Conservation (phyloP, 2,329 filamentous ascomycete species). For the Massarina eburnea region DNA sequence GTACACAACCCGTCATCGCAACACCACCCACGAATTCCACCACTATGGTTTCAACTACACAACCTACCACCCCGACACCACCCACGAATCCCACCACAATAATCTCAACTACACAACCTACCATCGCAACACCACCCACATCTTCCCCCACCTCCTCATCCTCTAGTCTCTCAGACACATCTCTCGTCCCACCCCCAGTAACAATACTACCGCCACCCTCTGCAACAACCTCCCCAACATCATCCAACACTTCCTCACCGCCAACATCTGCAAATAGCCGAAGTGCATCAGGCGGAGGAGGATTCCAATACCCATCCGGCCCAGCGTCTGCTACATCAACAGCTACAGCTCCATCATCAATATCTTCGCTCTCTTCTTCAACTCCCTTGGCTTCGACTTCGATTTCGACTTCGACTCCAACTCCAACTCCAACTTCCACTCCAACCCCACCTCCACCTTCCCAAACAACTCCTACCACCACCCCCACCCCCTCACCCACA, state of each 20-base stretch:
- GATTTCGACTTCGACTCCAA: not conserved
- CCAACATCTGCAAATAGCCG: not conserved
- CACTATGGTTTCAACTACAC: conserved; percentile 1
- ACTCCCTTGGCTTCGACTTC: not conserved
- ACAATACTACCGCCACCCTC: not conserved
- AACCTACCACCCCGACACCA: not conserved
- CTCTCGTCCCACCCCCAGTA: conserved; percentile 1
- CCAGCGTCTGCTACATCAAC: not conserved
- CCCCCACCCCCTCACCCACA: not conserved
- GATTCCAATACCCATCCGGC: not conserved
- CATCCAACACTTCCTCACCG: not conserved
- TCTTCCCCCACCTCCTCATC: not conserved
- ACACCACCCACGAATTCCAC: conserved; percentile 4
- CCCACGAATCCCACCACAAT: not conserved
- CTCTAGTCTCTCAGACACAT: not conserved
- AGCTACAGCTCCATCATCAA: not conserved
- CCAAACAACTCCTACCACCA: not conserved
- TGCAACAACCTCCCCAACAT: not conserved
- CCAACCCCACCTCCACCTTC: not conserved
- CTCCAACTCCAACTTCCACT: not conserved
- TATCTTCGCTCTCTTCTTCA: not conserved
- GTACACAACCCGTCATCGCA: conserved; percentile 3
- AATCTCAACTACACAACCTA: conserved; percentile 3
- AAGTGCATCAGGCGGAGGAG: not conserved
- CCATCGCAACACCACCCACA: conserved; percentile 5